Percentiles rank a stretch among this genome's conserved stretches.
Conservation (phyloP, 176 grass and related monocot species). For the Zizania latifolia region DNA sequence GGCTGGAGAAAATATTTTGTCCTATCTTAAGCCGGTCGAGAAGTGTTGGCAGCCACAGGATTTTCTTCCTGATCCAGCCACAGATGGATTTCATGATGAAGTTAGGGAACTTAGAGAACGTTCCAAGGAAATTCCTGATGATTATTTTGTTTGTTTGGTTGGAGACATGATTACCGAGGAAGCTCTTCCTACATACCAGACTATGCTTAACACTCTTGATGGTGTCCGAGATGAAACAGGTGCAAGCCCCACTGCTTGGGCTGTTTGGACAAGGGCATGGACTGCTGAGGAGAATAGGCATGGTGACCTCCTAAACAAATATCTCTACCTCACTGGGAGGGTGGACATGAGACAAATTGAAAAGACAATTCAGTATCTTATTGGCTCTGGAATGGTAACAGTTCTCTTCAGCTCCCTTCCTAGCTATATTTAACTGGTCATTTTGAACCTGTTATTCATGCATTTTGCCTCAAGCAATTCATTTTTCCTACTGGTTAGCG, state of each 20-base stretch:
- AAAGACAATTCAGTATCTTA: constrained; percentile 95
- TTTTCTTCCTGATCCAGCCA: constrained; percentile 85
- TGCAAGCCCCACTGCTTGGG: constrained; percentile 86
- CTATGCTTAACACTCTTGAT: constrained; percentile 94
- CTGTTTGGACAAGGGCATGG: constrained; percentile 91
- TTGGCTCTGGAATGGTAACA: constrained; percentile 94
- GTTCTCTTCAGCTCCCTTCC: constrained; percentile 1
- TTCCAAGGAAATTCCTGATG: constrained; percentile 94
- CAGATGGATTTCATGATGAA: constrained; percentile 86
- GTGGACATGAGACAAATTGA: constrained; percentile 93
- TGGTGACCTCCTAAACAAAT: constrained; percentile 93
- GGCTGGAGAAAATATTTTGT: constrained; percentile 75
- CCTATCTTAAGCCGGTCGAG: constrained; percentile 79
- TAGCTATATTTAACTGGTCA: neutral
- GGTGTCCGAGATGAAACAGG: constrained; percentile 92
- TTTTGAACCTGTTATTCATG: neutral
- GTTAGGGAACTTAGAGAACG: constrained; percentile 79
- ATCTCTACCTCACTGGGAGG: constrained; percentile 78
- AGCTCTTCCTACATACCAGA: constrained; percentile 95
- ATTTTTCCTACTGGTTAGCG: neutral
- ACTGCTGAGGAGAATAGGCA: constrained; percentile 98
- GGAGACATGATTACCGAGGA: constrained; percentile 99
- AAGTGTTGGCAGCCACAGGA: constrained; percentile 99
- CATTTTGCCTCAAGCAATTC: neutral
- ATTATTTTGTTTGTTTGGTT: constrained; percentile 86